phyloP scores from a whole-genome alignment of 129 eudicot species.

The Arctium minus region DNA sequence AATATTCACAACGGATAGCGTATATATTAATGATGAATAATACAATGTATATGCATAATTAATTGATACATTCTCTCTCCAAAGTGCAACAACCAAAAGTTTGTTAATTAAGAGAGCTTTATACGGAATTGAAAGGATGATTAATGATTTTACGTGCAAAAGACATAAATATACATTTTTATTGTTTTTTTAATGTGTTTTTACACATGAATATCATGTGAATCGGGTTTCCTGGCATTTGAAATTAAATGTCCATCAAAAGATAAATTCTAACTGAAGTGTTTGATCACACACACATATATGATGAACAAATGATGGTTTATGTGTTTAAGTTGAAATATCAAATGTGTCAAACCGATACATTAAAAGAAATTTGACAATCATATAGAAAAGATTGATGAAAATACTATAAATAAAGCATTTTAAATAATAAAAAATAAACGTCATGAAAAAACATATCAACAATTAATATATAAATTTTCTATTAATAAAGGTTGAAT shows the following conservation, averaged over 20 bases:
- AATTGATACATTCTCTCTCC: no score
- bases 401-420: no score
- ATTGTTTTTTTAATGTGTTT: neutral
- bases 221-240: conserved; percentile 1
- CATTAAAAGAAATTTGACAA: no score
- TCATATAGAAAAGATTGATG: no score
- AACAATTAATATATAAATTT: no score
- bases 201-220: neutral
- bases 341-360: neutral
- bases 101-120: neutral
- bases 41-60: no score
- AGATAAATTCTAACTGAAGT: neutral
- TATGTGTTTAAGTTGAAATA: neutral
- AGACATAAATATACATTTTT: neutral
- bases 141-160: neutral
- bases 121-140: neutral
- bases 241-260: neutral
- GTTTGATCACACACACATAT: neutral
- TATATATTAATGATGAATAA: no score
- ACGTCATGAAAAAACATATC: no score
- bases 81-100: neutral
- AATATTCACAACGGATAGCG: no score
- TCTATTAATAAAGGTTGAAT: no score
- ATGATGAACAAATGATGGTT: neutral
- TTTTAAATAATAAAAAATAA: no score